A percentile compares a stretch with the other conserved stretches of the same genome.
These are phyloP conservation scores for Camelina neglecta DNA, from an alignment of 345 rosid species.

Conservation along the genomic window DNA sequence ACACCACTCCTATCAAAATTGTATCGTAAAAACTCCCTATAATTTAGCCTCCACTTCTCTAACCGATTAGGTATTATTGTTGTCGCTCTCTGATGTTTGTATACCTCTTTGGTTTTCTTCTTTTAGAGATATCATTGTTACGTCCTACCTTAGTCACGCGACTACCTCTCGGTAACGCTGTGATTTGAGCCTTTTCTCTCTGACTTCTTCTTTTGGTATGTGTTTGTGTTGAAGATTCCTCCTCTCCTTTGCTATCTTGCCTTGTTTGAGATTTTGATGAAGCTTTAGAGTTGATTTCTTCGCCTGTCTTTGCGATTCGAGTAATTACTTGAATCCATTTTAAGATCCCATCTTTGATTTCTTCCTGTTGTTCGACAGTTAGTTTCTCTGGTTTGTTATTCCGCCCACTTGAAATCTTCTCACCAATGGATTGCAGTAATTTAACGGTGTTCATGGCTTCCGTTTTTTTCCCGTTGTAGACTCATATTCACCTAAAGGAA, in stretches of 20 bases:
- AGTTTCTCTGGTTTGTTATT: slow-evolving; percentile 14
- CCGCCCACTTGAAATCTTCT: not conserved
- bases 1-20: slow-evolving; percentile 20
- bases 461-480: slow-evolving; percentile 10
- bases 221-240: not conserved
- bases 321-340: slow-evolving; percentile 15
- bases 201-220: not conserved
- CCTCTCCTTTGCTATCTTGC: slow-evolving; percentile 12
- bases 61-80: too few relatives aligned
- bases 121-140: not conserved
- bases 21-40: not conserved
- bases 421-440: slow-evolving; percentile 15
- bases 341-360: slow-evolving; percentile 24
- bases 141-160: not conserved
- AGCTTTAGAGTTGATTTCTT: slow-evolving; percentile 6
- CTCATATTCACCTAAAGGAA: slow-evolving; percentile 17
- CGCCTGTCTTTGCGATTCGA: slow-evolving; percentile 5
- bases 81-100: too few relatives aligned
- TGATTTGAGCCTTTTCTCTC: not conserved
- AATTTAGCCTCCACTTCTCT: too few relatives aligned
- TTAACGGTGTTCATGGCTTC: slow-evolving; percentile 26
- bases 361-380: slow-evolving; percentile 16
- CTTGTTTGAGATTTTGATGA: not conserved
- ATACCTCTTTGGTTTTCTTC: too few relatives aligned
- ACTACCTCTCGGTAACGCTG: slow-evolving; percentile 11